These are phyloP conservation scores for Ceratonia siliqua DNA, from an alignment of 306 rosid species.

Conservation along the genomic window DNA sequence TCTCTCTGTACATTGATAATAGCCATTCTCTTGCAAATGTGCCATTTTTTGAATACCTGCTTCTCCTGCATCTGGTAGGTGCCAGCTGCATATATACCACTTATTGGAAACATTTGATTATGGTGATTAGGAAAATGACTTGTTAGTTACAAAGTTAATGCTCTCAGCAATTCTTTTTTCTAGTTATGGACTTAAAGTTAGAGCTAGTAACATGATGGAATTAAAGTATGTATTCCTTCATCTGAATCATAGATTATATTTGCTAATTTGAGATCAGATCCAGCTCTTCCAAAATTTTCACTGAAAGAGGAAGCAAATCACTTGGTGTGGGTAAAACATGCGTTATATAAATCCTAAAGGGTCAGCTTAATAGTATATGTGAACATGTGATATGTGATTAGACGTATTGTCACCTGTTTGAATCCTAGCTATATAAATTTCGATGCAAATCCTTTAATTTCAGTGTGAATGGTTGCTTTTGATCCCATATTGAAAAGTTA, in stretches of 20 bases:
- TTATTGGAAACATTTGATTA: slow-evolving; percentile 52
- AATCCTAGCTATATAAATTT: too few relatives aligned
- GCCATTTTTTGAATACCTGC: slow-evolving; percentile 50
- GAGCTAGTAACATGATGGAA: slow-evolving; percentile 43
- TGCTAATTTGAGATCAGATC: background rate
- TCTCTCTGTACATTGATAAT: slow-evolving; percentile 26
- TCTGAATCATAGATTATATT: slow-evolving; percentile 31
- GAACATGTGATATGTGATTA: too few relatives aligned
- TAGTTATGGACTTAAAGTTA: slow-evolving; percentile 31
- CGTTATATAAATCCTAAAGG: background rate
- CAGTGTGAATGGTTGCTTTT: too few relatives aligned
- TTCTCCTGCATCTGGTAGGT: slow-evolving; percentile 40
- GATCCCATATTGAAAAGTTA: too few relatives aligned
- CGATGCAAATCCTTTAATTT: too few relatives aligned
- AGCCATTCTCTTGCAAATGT: slow-evolving; percentile 43
- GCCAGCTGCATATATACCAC: slow-evolving; percentile 65
- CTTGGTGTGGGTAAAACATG: background rate
- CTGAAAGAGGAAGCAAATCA: background rate
- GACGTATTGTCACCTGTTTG: too few relatives aligned
- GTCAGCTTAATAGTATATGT: too few relatives aligned
- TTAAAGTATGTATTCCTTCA: slow-evolving; percentile 48
- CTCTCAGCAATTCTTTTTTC: slow-evolving; percentile 36
- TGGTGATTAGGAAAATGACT: slow-evolving; percentile 54
- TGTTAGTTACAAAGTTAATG: slow-evolving; percentile 42
- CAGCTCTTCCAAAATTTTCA: background rate